Conservation (phyloP, 2,329 filamentous ascomycete genomes). For the Penicillium sp. region DNA sequence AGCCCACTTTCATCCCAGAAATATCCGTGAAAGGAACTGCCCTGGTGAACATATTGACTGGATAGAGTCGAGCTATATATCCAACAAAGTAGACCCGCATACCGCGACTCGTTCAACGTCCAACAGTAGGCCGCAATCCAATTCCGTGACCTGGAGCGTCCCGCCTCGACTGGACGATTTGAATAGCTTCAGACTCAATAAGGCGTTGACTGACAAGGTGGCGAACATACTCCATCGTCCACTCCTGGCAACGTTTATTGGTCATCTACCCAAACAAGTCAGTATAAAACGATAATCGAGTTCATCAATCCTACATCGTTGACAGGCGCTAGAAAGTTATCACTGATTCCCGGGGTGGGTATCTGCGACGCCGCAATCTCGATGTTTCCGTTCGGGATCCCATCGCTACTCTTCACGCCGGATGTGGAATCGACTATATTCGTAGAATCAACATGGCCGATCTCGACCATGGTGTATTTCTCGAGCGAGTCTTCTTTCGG, state of each 20-base stretch:
- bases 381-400: conserved; percentile 21
- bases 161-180: conserved; percentile 27
- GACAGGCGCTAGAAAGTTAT: conserved; percentile 34
- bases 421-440: conserved; percentile 19
- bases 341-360: conserved; percentile 26
- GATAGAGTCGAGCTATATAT: background rate
- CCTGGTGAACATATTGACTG: no score
- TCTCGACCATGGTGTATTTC: conserved; percentile 12
- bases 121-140: conserved; percentile 15
- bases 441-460: conserved; percentile 21
- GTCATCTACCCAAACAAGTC: conserved; percentile 17
- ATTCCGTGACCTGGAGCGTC: conserved; percentile 29
- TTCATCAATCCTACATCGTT: conserved; percentile 25
- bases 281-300: background rate
- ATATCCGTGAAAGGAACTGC: background rate
- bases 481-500: conserved; percentile 8
- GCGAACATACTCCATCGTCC: conserved; percentile 32
- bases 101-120: background rate
- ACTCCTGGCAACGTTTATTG: conserved; percentile 34
- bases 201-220: conserved; percentile 21
- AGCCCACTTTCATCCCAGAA: background rate
- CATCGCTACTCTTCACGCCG: conserved; percentile 11
- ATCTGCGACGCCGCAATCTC: conserved; percentile 27
- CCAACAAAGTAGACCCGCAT: background rate
- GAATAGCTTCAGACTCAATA: conserved; percentile 20